Conservation (phyloP, 345 rosid species). For the Eucalyptus marginata region DNA sequence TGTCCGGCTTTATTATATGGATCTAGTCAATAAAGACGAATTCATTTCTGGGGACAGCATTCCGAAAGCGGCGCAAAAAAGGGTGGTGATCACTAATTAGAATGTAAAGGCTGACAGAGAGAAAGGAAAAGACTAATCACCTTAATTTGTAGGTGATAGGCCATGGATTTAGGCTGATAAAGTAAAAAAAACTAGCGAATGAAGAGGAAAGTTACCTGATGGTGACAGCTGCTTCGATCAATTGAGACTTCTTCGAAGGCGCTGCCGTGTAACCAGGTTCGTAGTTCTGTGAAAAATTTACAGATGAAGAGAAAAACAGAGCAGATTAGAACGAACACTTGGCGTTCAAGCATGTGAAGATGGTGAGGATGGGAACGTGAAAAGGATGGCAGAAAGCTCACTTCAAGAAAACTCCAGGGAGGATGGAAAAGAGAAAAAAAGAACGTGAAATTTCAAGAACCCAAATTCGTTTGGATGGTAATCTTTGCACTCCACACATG, state of each 20-base stretch:
- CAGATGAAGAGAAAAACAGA: not conserved
- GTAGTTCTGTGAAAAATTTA: conserved; percentile 30
- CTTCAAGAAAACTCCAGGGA: not conserved
- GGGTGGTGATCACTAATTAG: not conserved
- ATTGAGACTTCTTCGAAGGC: conserved; percentile 40
- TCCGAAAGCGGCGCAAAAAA: not conserved
- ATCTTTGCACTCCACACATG: not conserved
- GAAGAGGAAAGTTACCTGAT: conserved; percentile 26
- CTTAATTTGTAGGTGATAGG: not conserved
- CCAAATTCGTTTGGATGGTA: not conserved
- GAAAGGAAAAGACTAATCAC: not conserved
- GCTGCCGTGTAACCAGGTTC: conserved; percentile 66
- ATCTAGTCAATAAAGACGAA: not conserved
- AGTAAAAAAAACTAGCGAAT: not conserved
- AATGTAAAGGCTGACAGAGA: not conserved
- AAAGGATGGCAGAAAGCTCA: not conserved
- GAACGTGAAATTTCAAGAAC: not conserved
- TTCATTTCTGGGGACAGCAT: not conserved
- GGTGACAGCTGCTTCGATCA: conserved; percentile 39
- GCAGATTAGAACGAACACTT: not conserved
- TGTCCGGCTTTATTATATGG: not conserved
- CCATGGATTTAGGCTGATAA: not conserved
- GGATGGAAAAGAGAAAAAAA: not conserved
- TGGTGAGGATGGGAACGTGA: not conserved
- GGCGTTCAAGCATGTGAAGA: not conserved